phyloP scores from a whole-genome alignment of 371 early-diverging fungal species.

The Apophysomyces sp. region DNA sequence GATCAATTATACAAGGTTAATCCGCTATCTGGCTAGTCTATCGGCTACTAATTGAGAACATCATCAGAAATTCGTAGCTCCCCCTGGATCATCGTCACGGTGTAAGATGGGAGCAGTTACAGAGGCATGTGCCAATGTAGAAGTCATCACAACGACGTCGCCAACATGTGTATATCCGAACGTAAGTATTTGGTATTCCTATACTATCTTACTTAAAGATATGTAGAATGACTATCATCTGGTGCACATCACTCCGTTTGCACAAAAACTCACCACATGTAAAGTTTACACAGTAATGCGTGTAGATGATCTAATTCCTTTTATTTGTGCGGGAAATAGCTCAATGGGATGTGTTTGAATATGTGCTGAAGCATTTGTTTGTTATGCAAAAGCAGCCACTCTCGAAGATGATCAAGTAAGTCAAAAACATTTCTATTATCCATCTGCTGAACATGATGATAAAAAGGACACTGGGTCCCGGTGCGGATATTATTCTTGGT shows the following conservation, averaged over 20 bases:
- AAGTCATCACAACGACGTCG: conserved; percentile 18
- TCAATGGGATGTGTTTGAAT: conserved; percentile 58
- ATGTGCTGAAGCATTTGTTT: conserved; percentile 54
- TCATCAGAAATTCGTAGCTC: conserved; percentile 37
- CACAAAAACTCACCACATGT: conserved; percentile 42
- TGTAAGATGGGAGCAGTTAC: conserved; percentile 48
- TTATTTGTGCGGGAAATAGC: conserved; percentile 25
- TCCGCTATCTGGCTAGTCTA: background rate
- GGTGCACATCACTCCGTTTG: conserved; percentile 42
- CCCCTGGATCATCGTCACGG: conserved; percentile 26
- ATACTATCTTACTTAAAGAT: no score
- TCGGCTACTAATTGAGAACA: background rate
- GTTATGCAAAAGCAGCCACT: conserved; percentile 47
- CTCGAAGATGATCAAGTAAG: conserved; percentile 55
- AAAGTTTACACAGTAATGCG: conserved; percentile 8
- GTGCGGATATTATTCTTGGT: conserved; percentile 59
- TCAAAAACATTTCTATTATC: background rate
- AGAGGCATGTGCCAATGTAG: conserved; percentile 34
- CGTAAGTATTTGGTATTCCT: no score
- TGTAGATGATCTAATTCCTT: background rate
- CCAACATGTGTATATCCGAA: conserved; percentile 30
- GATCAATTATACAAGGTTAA: conserved; percentile 29
- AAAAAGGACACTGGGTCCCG: conserved; percentile 55
- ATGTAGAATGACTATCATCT: conserved; percentile 50
- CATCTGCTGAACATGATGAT: background rate